Base-by-base conservation (phyloP, 345 rosid genomes). In the Hibiscus trionum region DNA sequence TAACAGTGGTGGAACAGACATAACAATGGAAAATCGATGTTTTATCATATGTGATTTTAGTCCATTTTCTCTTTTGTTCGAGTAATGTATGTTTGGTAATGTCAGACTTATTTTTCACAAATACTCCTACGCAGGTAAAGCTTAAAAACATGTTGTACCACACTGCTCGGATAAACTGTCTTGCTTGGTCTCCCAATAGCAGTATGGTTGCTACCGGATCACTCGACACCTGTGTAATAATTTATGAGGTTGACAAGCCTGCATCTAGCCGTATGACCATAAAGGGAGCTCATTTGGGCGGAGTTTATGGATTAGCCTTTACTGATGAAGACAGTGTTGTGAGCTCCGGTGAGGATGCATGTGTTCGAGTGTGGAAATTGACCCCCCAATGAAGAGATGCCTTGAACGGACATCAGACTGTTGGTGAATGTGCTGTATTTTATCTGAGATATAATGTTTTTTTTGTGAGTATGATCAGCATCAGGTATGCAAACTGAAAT, bases 341-440 rank as follows among this genome's bases (percentile, higher is more conserved):
- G 60, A 88, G 90, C 65, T 90, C 93, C 8, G 91, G 96, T 4
- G 96, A 87, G 80, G 96, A 90, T 79, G 93, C 91, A 21, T 84
- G 87, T 61, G 75, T 90, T 76, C 88, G 93, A 61, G 80, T 82
- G 57, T 88, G 96, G 96, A 82, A 46, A n/a, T 60, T 72, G 66
- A 37, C 21, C 33, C 73, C 53, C n/a, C 73, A 70, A 70, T 70
- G 4, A 19, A 14, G 52, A 70, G 63, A 70, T 47, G 21, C 4
- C 73, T 75, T 11, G 37, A 29, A 44, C 5, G 2, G 12, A 63
- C 42, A n/a, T 65, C 11, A 21, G 31, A 42, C 21, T 33, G 4
- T 67, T 27, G 58, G 39, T 27, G 57, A 9, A 15, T 49, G 14
- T 49, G 15, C 42, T 47, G 71, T n/a, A 27, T 49, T 66, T 26